phyloP scores from a whole-genome alignment of 1,139 yeast genomes.

The Suhomyces guaymorum region DNA sequence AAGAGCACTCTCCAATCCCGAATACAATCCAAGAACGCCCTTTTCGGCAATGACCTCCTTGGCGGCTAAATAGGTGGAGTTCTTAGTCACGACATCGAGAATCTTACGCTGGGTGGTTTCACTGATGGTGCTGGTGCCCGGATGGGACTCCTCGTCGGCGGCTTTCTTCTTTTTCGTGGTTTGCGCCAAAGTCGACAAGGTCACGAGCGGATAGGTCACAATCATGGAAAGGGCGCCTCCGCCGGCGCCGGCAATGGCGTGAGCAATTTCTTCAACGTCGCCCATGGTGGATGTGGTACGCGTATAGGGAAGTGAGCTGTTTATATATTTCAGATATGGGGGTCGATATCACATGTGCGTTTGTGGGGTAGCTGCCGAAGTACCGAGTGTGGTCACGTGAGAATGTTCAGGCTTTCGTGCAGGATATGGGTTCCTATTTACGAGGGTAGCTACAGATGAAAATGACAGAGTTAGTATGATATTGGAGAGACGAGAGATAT shows the following conservation, averaged over 20 bases:
- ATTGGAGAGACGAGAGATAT: too few relatives aligned
- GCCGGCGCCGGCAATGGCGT: constrained; percentile 90
- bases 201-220: constrained; percentile 82
- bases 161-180: constrained; percentile 49
- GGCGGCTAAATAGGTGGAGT: constrained; percentile 36
- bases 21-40: constrained; percentile 72
- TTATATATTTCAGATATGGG: constrained; percentile 4
- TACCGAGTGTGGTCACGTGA: too few relatives aligned
- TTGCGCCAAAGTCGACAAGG: constrained; percentile 83
- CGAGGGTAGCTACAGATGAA: too few relatives aligned
- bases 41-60: constrained; percentile 56
- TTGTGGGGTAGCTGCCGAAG: constrained; percentile 14
- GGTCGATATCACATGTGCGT: constrained; percentile 9
- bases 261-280: constrained; percentile 62
- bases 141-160: constrained; percentile 17
- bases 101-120: constrained; percentile 23
- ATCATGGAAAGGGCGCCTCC: constrained; percentile 89
- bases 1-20: constrained; percentile 86
- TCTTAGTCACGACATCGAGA: constrained; percentile 21
- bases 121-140: constrained; percentile 13
- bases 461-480: too few relatives aligned
- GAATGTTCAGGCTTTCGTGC: too few relatives aligned
- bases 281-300: constrained; percentile 24
- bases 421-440: too few relatives aligned
- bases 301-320: not conserved